Evolutionary conservation across 2,329 filamentous ascomycete genomes (phyloP).

Genomic region (Penicillium italicum): DNA sequence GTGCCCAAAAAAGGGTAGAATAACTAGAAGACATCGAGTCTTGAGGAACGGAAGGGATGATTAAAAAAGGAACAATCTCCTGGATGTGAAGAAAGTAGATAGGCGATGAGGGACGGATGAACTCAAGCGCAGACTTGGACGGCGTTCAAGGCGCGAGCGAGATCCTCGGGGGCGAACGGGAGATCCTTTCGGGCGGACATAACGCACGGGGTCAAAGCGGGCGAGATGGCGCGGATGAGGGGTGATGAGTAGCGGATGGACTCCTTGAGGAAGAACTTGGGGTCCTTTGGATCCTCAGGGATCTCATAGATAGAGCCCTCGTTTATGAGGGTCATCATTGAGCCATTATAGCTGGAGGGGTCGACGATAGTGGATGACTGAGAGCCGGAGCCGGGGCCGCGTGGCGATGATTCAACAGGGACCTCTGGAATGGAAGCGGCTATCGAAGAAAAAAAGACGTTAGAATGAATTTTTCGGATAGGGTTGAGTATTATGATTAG

Average conservation of each 20-base stretch:
- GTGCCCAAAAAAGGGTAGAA: background rate
- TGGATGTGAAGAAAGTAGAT: conserved; percentile 14
- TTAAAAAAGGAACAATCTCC: conserved; percentile 18
- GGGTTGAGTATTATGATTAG: background rate
- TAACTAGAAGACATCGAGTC: conserved; percentile 15
- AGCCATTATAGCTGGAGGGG: conserved; percentile 34
- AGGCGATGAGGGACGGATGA: background rate
- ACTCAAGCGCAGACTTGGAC: conserved; percentile 30
- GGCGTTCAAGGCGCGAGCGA: conserved; percentile 37
- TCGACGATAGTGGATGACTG: conserved; percentile 38
- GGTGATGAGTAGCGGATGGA: conserved; percentile 33
- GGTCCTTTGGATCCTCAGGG: conserved; percentile 29
- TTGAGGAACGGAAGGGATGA: conserved; percentile 1
- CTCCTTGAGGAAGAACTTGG: conserved; percentile 32
- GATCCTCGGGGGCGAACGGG: conserved; percentile 36
- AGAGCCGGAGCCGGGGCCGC: conserved; percentile 30
- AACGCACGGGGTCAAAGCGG: conserved; percentile 16
- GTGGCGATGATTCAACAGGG: conserved; percentile 24
- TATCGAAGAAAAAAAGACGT: background rate
- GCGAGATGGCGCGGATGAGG: conserved; percentile 27
- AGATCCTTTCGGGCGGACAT: conserved; percentile 25
- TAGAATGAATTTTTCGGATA: no score
- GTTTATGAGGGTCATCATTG: conserved; percentile 34
- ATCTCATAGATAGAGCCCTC: conserved; percentile 24
- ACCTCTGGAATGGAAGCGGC: conserved; percentile 12